Base-by-base conservation (phyloP, 306 rosid genomes). In the Astragalus glycyphyllos region DNA sequence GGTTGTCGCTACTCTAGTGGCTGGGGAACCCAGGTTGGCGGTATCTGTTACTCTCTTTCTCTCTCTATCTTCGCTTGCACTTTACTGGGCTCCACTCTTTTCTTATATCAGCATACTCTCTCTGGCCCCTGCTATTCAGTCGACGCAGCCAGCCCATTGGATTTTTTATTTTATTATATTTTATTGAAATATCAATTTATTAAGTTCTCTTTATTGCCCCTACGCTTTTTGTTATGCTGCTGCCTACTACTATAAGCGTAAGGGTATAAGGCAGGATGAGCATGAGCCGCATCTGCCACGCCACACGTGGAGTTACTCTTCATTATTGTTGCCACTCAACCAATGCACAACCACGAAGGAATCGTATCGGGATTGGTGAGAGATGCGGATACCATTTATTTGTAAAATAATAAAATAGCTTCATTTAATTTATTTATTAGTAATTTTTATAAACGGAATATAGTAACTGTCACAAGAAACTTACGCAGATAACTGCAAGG, bases 1-100 rank as follows among this genome's bases (percentile, higher is more conserved):
- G 86, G 78, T 83, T 84, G 92, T 86, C 83, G 74, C 65, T 26
- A 73, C 38, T 15, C 54, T 72, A 66, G 66, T 63, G 81, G 84
- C 80, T 77, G 84, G 76, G 77, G 72, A 84, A 77, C 77, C 82
- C 73, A 68, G 60, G 74, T 84, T 84, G 85, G 72, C 79, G 77
- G 71, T 48, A 77, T 77, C 73, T 74, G 53, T 74, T 67, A 15
- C 46, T 73, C 76, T 64, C 48, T 58, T 35, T 54, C 65, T 17
- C 41, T 68, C 70, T 32, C 66, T 37, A 51, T 62, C 69, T 40
- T 68, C 64, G 17, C 66, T 45, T 61, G 69, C 69, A 40, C 50
- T 67, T 79, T 50, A 13, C 47, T 68, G 83, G 79, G 79, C 62
- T 74, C 83, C 80, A 79, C 76, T 5, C 17, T 54, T 49, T 49